Conservation (phyloP, 768 basidiomycete genomes). For the Stropharia rugosoannulata region DNA sequence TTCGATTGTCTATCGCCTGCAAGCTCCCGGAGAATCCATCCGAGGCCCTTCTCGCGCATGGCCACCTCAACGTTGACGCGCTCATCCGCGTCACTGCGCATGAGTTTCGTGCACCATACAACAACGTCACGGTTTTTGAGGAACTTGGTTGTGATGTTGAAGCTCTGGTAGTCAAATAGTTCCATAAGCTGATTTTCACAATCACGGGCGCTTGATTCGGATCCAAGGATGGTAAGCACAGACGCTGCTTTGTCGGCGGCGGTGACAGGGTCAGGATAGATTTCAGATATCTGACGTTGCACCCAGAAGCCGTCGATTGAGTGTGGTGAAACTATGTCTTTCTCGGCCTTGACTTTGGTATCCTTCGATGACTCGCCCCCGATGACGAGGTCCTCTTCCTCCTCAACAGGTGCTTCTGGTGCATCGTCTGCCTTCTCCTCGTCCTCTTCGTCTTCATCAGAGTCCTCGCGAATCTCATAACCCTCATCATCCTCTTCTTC, state of each 20-base stretch:
- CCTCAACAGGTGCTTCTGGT: slow-evolving; percentile 29
- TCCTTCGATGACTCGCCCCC: slow-evolving; percentile 61
- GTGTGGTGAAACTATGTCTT: slow-evolving; percentile 85
- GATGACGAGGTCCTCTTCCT: slow-evolving; percentile 76
- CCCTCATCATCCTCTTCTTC: slow-evolving; percentile 92
- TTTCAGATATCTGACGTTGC: slow-evolving; percentile 87
- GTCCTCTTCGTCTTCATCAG: slow-evolving; percentile 40
- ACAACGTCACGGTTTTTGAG: slow-evolving; percentile 95
- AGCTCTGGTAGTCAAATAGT: slow-evolving; percentile 90
- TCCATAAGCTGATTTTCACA: slow-evolving; percentile 97
- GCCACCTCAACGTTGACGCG: slow-evolving; percentile 93
- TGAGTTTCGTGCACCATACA: slow-evolving; percentile 97
- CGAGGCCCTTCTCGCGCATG: slow-evolving; percentile 96
- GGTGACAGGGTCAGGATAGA: slow-evolving; percentile 93
- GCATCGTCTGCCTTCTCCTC: slow-evolving; percentile 3
- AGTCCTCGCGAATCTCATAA: slow-evolving; percentile 82
- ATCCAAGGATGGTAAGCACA: slow-evolving; percentile 82
- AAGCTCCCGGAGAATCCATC: slow-evolving; percentile 92
- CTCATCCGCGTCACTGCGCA: slow-evolving; percentile 85
- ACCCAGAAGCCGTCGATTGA: slow-evolving; percentile 98
- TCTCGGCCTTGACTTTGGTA: slow-evolving; percentile 59
- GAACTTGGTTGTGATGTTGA: slow-evolving; percentile 86
- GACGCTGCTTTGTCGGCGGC: slow-evolving; percentile 87
- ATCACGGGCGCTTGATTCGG: slow-evolving; percentile 86
- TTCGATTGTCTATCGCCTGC: slow-evolving; percentile 76